A percentile compares a stretch with the other conserved stretches of the same genome.
Conservation (phyloP, 2,329 filamentous ascomycete species). For the Nemania bipapillata region DNA sequence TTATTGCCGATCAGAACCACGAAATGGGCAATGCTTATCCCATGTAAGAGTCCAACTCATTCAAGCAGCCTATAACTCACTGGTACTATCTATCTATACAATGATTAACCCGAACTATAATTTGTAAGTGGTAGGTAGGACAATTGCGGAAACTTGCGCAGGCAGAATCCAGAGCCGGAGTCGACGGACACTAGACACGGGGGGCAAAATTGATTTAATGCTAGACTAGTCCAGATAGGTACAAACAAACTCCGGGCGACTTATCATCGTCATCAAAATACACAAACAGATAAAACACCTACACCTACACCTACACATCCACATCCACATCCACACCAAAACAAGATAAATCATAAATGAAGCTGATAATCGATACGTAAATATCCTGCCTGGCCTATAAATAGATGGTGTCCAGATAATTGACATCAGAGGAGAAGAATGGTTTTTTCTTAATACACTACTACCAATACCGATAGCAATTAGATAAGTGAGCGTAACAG, state of each 20-base stretch:
- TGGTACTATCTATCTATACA: not conserved
- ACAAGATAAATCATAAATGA: conserved; percentile 2
- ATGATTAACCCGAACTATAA: not conserved
- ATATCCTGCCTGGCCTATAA: not conserved
- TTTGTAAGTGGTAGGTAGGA: not conserved
- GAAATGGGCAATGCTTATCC: conserved; percentile 23
- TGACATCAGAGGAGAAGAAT: not conserved
- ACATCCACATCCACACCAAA: not conserved
- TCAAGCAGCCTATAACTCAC: not conserved
- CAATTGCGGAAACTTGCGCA: conserved; percentile 20
- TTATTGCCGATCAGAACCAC: conserved; percentile 26
- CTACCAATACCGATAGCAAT: not conserved
- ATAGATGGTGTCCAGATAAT: not conserved
- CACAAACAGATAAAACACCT: too few relatives aligned
- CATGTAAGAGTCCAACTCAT: not conserved
- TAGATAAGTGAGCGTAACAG: not conserved
- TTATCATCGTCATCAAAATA: not conserved
- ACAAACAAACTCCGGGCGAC: conserved; percentile 18
- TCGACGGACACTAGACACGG: conserved; percentile 9
- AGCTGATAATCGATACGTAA: not conserved
- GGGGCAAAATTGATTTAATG: conserved; percentile 13
- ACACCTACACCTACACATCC: not conserved
- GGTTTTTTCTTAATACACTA: not conserved
- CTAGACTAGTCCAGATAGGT: conserved; percentile 2
- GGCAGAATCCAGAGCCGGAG: conserved; percentile 5